Evolutionary conservation across 352 stramenopile species (phyloP).

Genomic region (Globisporangium viniferum): DNA sequence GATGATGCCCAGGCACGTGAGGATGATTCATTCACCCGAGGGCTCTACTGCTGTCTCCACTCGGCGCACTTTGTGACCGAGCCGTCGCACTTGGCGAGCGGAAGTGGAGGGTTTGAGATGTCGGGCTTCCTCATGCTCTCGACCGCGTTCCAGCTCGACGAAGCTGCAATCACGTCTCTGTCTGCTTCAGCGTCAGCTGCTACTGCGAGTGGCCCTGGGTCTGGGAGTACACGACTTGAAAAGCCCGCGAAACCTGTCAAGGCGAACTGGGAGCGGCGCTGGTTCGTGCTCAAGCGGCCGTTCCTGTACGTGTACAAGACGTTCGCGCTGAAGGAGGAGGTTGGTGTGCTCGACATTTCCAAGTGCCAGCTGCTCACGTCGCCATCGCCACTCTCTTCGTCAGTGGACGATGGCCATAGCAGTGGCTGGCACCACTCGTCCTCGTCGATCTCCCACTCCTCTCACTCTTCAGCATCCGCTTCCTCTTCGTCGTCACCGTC

Average conservation of each 20-base stretch:
- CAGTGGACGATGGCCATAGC: background rate
- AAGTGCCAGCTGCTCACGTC: conserved; percentile 55
- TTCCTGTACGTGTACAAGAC: conserved; percentile 78
- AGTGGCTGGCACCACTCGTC: background rate
- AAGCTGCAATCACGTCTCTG: conserved; percentile 30
- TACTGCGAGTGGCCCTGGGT: background rate
- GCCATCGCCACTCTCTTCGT: conserved; percentile 21
- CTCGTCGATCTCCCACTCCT: conserved; percentile 2
- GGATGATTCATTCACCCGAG: background rate
- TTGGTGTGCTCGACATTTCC: conserved; percentile 71
- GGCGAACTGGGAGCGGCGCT: conserved; percentile 58
- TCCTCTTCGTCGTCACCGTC: background rate
- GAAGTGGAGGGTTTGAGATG: conserved; percentile 44
- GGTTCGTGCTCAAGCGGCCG: conserved; percentile 77
- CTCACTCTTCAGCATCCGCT: conserved; percentile 1
- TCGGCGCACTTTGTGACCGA: conserved; percentile 51
- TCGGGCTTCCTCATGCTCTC: conserved; percentile 75
- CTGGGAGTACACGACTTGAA: background rate
- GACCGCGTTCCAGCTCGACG: conserved; percentile 39
- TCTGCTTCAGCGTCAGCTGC: background rate
- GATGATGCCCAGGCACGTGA: background rate
- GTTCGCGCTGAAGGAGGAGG: conserved; percentile 61
- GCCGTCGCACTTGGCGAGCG: conserved; percentile 38
- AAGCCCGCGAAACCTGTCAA: conserved; percentile 7
- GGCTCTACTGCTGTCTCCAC: conserved; percentile 1